Evolutionary conservation across 1,139 yeast species (phyloP).

Genomic region (Pneumocystis jirovecii): DNA sequence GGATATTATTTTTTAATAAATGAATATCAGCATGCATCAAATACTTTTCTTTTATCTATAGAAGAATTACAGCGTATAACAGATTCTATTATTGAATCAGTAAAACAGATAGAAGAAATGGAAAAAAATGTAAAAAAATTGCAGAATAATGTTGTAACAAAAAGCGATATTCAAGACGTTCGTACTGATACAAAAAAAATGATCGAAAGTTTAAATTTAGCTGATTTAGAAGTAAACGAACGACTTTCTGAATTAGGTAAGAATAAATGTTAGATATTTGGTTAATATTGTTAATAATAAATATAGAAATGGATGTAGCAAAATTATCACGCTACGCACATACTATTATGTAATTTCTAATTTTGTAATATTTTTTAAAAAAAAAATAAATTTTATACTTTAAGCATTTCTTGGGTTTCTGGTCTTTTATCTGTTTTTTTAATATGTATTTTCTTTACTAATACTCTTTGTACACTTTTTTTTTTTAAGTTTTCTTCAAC

Average conservation of each 20-base stretch:
- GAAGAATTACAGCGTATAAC: conserved; percentile 9
- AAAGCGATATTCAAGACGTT: conserved; percentile 5
- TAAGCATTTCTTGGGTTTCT: background rate
- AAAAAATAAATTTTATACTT: background rate
- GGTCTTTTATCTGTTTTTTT: background rate
- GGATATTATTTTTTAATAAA: conserved; percentile 9
- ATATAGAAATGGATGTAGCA: background rate
- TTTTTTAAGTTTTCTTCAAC: background rate
- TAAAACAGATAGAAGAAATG: conserved; percentile 8
- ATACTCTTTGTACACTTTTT: background rate
- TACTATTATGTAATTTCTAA: background rate
- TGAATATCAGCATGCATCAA: conserved; percentile 9
- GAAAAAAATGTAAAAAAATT: conserved; percentile 7
- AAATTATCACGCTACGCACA: background rate
- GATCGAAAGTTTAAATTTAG: conserved; percentile 7
- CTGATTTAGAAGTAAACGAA: conserved; percentile 6
- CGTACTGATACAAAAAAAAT: conserved; percentile 10
- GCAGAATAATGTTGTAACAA: conserved; percentile 5
- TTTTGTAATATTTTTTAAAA: background rate
- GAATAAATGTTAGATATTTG: background rate
- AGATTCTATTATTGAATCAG: conserved; percentile 3
- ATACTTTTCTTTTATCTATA: conserved; percentile 5
- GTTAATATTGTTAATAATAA: background rate
- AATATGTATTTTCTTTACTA: background rate
- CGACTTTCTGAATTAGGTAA: conserved; percentile 7